These are phyloP conservation scores for Tricholoma saponaceum DNA, from an alignment of 768 basidiomycete species.

Conservation along the genomic window DNA sequence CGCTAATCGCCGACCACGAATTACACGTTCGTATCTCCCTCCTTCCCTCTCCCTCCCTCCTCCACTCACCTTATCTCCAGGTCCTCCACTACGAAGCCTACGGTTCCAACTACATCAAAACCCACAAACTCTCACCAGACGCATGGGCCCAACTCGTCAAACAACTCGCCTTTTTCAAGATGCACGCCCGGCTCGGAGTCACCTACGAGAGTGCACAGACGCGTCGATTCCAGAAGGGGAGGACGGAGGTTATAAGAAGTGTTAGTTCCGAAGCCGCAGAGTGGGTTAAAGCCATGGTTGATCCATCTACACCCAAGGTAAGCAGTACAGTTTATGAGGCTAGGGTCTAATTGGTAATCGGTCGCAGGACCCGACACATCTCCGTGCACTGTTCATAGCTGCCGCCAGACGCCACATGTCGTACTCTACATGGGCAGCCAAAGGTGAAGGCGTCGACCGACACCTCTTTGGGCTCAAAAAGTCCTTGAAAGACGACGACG, in stretches of 20 bases:
- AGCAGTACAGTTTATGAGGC: neutral
- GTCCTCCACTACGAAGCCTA: constrained; percentile 85
- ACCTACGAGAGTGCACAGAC: constrained; percentile 96
- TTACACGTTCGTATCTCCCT: constrained; percentile 51
- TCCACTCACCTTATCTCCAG: constrained; percentile 22
- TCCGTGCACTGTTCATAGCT: constrained; percentile 63
- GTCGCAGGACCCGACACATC: constrained; percentile 31
- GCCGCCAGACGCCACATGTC: constrained; percentile 82
- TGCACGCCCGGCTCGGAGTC: constrained; percentile 68
- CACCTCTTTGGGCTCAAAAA: constrained; percentile 94
- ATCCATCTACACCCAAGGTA: constrained; percentile 17
- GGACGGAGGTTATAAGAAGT: constrained; percentile 93
- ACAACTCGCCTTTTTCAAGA: constrained; percentile 92
- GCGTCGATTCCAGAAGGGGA: constrained; percentile 82
- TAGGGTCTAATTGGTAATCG: neutral
- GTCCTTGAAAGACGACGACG: constrained; percentile 72
- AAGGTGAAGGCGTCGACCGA: constrained; percentile 92
- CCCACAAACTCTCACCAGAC: constrained; percentile 80
- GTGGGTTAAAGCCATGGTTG: constrained; percentile 89
- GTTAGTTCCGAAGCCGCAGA: constrained; percentile 78
- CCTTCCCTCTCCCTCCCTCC: neutral
- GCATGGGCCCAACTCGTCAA: constrained; percentile 95
- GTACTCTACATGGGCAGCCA: constrained; percentile 89
- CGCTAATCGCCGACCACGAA: constrained; percentile 74
- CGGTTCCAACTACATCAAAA: constrained; percentile 85